Percentiles rank a stretch among this genome's conserved stretches.
These are phyloP conservation scores for Annulohypoxylon truncatum DNA, from an alignment of 2,329 filamentous ascomycete genomes.

Conservation along the genomic window DNA sequence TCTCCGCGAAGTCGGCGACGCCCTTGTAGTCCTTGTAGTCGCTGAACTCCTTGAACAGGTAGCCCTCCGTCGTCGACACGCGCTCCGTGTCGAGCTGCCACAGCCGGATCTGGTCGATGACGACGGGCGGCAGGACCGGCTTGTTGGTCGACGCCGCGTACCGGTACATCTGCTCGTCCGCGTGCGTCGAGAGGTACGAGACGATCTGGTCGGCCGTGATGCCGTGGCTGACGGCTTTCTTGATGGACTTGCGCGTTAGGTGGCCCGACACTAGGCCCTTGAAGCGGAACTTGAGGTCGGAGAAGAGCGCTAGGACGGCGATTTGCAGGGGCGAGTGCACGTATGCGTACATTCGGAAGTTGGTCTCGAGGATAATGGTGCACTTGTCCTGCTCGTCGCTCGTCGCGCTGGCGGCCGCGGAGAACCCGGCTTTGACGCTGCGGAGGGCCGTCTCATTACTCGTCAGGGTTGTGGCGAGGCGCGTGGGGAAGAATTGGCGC, in stretches of 20 bases:
- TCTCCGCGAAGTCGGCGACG: constrained; percentile 82
- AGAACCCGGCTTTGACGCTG: constrained; percentile 74
- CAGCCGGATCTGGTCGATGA: constrained; percentile 95
- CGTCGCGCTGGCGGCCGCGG: constrained; percentile 65
- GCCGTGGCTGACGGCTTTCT: constrained; percentile 85
- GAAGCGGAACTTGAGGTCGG: constrained; percentile 88
- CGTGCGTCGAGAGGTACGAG: constrained; percentile 89
- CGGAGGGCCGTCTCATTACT: constrained; percentile 76
- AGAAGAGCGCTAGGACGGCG: constrained; percentile 90
- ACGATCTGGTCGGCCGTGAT: constrained; percentile 98
- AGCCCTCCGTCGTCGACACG: constrained; percentile 86
- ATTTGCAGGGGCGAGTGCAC: constrained; percentile 95
- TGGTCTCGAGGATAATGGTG: constrained; percentile 96
- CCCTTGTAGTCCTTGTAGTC: constrained; percentile 76
- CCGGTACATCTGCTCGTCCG: constrained; percentile 92
- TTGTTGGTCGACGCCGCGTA: constrained; percentile 66
- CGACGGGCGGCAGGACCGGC: constrained; percentile 89
- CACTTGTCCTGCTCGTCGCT: constrained; percentile 68
- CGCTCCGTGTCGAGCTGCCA: constrained; percentile 98
- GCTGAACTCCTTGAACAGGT: constrained; percentile 89
- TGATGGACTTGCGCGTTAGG: constrained; percentile 87
- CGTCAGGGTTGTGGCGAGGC: constrained; percentile 93
- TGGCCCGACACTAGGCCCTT: constrained; percentile 94
- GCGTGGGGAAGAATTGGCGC: constrained; percentile 85
- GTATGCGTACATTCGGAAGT: constrained; percentile 97